A percentile compares a stretch with the other conserved stretches of the same genome.
phyloP scores from a whole-genome alignment of 805 yeast species.

The Phaffomyces opuntiae region DNA sequence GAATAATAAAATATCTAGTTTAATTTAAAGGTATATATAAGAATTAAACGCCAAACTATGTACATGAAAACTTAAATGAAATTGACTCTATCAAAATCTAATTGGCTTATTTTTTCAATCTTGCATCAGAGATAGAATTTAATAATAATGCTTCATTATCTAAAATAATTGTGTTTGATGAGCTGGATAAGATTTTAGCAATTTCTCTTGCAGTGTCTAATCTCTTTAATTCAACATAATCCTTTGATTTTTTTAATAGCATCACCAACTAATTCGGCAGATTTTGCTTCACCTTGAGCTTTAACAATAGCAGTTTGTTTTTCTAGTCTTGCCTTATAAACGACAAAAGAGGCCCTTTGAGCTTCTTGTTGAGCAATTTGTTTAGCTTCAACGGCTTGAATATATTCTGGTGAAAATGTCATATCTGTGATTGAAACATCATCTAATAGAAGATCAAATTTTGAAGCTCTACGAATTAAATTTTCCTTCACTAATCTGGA shows the following conservation, averaged over 20 bases:
- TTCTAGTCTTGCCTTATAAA: constrained; percentile 95
- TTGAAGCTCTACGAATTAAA: constrained; percentile 86
- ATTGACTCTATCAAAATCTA: too few species aligned
- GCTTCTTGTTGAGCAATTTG: constrained; percentile 99
- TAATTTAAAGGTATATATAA: too few species aligned
- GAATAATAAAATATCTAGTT: too few species aligned
- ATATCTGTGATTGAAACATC: constrained; percentile 94
- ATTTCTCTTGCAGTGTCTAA: constrained; percentile 96
- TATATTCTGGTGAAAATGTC: constrained; percentile 97
- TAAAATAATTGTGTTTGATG: constrained; percentile 87
- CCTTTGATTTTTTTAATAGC: constrained; percentile 92
- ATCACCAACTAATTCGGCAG: constrained; percentile 97
- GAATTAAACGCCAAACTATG: too few species aligned
- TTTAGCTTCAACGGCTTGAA: constrained; percentile 95
- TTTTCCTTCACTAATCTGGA: too few species aligned
- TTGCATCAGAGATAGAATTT: too few species aligned
- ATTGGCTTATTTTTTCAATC: too few species aligned
- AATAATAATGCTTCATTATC: too few species aligned
- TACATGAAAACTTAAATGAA: too few species aligned
- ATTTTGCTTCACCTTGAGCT: constrained; percentile 97
- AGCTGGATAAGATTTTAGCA: constrained; percentile 73
- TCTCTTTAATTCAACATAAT: constrained; percentile 95
- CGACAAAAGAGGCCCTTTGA: constrained; percentile 94
- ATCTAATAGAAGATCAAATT: constrained; percentile 81
- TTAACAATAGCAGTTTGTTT: constrained; percentile 94